These are phyloP conservation scores for Daldinia childiae DNA, from an alignment of 495 filamentous ascomycete genomes.

Conservation along the genomic window DNA sequence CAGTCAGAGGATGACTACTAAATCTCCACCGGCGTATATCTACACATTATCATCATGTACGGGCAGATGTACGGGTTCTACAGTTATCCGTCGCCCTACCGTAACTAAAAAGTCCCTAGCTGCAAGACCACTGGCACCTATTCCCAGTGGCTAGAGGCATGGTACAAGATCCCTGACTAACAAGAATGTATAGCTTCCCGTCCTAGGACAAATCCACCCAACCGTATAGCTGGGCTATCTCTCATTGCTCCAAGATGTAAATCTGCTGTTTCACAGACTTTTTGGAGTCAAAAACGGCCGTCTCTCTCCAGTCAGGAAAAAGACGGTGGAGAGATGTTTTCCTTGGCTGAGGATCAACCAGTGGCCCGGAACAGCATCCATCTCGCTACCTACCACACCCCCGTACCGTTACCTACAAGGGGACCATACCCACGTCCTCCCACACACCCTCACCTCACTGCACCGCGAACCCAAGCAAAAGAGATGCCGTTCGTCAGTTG, in stretches of 20 bases:
- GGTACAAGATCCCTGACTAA: constrained; percentile 24
- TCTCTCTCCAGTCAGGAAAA: constrained; percentile 16
- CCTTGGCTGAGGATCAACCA: constrained; percentile 48
- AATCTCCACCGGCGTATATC: neutral
- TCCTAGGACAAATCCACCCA: constrained; percentile 27
- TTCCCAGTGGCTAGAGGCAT: constrained; percentile 37
- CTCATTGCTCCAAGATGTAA: constrained; percentile 16
- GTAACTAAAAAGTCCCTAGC: constrained; percentile 29
- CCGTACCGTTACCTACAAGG: constrained; percentile 25
- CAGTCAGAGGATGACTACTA: constrained; percentile 20
- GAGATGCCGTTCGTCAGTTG: constrained; percentile 45
- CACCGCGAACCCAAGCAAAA: constrained; percentile 39
- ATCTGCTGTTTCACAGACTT: constrained; percentile 31
- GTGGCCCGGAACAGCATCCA: constrained; percentile 45
- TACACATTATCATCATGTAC: neutral
- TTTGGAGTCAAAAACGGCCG: constrained; percentile 23
- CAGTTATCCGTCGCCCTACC: constrained; percentile 36
- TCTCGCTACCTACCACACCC: constrained; percentile 41
- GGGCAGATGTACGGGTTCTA: constrained; percentile 12
- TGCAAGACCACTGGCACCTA: constrained; percentile 36
- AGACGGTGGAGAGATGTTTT: constrained; percentile 41
- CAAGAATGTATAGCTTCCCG: constrained; percentile 1
- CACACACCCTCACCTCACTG: constrained; percentile 28
- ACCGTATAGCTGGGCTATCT: constrained; percentile 35
- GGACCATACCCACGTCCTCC: constrained; percentile 39